These are phyloP conservation scores for Phytophthora podocarpi DNA, from an alignment of 352 stramenopile genomes.

Conservation along the genomic window DNA sequence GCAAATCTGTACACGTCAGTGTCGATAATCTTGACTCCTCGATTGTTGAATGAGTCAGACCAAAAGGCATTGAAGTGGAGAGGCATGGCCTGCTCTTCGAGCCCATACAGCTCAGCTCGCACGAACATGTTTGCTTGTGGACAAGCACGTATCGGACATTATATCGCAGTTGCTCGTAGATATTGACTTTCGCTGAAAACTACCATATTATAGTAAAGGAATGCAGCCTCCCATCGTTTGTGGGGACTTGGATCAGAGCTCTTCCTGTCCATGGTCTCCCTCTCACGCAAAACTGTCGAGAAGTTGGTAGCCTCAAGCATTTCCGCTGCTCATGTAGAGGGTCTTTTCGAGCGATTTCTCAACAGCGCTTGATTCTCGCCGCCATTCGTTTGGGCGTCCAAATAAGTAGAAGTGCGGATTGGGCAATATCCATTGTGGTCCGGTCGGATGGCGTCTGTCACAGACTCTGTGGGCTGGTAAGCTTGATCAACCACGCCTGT, in stretches of 20 bases:
- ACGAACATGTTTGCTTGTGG: background rate
- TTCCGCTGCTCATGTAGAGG: background rate
- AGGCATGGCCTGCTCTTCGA: background rate
- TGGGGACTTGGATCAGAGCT: too few species aligned
- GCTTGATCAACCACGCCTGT: background rate
- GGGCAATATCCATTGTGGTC: slow-evolving; percentile 7
- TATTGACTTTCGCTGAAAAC: too few species aligned
- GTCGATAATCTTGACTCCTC: background rate
- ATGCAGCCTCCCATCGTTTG: too few species aligned
- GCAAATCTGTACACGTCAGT: background rate
- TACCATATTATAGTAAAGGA: background rate
- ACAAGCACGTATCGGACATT: background rate
- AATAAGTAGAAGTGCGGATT: slow-evolving; percentile 12
- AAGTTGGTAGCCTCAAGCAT: too few species aligned
- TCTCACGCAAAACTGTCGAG: too few species aligned
- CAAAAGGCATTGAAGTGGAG: background rate
- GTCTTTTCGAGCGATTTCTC: background rate
- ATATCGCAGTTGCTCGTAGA: background rate
- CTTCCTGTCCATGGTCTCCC: too few species aligned
- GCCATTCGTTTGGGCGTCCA: too few species aligned
- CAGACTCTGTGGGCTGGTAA: background rate
- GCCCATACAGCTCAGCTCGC: background rate
- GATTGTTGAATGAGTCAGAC: slow-evolving; percentile 23
- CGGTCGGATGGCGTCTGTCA: slow-evolving; percentile 1
- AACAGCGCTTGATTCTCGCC: too few species aligned